Evolutionary conservation across 768 basidiomycete genomes (phyloP).

Genomic region (Macrolepiota albuminosa): DNA sequence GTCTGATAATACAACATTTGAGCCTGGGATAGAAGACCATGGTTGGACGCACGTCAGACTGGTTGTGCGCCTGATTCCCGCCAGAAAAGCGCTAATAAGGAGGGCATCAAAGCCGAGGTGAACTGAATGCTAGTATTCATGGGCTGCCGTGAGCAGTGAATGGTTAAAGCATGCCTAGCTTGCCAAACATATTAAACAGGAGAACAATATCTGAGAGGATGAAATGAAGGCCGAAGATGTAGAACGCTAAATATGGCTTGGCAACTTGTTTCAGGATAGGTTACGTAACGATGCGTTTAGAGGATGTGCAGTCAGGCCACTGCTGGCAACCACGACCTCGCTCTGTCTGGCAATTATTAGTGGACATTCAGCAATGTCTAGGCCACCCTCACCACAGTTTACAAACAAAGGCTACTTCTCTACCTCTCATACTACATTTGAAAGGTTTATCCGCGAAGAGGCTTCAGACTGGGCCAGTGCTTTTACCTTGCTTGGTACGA

Average conservation of each 20-base stretch:
- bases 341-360: conserved; percentile 4
- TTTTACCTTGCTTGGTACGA: conserved; percentile 79
- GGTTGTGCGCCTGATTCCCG: conserved; percentile 79
- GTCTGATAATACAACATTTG: conserved; percentile 37
- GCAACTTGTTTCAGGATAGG: conserved; percentile 7
- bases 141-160: conserved; percentile 3
- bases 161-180: conserved; percentile 34
- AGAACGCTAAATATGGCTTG: conserved; percentile 1
- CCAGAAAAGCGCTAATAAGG: conserved; percentile 75
- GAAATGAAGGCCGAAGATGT: not conserved
- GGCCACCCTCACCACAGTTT: conserved; percentile 39
- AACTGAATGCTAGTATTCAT: conserved; percentile 27
- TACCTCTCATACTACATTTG: conserved; percentile 43
- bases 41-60: conserved; percentile 68
- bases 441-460: conserved; percentile 72
- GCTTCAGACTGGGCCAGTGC: conserved; percentile 74
- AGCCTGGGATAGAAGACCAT: not conserved
- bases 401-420: conserved; percentile 55
- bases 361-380: conserved; percentile 25
- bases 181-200: conserved; percentile 49
- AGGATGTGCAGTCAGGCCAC: not conserved
- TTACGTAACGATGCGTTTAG: conserved; percentile 12
- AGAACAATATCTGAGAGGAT: not conserved
- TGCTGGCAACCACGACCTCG: conserved; percentile 5
- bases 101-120: conserved; percentile 76